phyloP scores from a whole-genome alignment of 129 eudicot genomes.

The Pseudognaphalium luteoalbum region DNA sequence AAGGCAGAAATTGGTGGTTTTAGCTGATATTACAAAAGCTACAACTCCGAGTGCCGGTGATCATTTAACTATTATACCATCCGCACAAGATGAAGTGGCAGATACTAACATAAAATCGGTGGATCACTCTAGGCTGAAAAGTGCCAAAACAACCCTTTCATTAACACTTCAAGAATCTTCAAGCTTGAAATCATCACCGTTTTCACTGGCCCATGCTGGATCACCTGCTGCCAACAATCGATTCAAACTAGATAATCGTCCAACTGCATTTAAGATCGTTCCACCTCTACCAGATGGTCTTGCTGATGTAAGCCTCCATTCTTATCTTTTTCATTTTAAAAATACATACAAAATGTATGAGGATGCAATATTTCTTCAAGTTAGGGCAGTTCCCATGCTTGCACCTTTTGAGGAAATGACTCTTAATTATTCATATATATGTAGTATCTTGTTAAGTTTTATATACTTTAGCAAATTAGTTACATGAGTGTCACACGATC shows the following conservation, averaged over 20 bases:
- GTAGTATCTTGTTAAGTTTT: too few species aligned
- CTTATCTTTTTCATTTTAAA: neutral
- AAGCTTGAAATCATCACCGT: conserved; percentile 49
- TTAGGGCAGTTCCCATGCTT: neutral
- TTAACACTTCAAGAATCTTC: conserved; percentile 38
- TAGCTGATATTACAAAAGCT: conserved; percentile 39
- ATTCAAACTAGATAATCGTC: conserved; percentile 91
- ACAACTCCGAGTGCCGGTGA: conserved; percentile 32
- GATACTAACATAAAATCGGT: conserved; percentile 32
- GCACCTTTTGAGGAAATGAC: too few species aligned
- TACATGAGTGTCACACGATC: neutral
- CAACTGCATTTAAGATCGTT: conserved; percentile 64
- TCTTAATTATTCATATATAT: too few species aligned
- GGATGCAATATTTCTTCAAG: neutral
- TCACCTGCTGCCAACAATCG: conserved; percentile 51
- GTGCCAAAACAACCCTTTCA: neutral
- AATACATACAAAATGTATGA: neutral
- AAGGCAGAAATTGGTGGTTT: conserved; percentile 50
- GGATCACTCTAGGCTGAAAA: conserved; percentile 27
- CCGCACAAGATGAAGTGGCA: conserved; percentile 36
- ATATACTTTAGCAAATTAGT: too few species aligned
- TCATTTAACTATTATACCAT: conserved; percentile 32
- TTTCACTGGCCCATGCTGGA: conserved; percentile 49
- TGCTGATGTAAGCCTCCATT: conserved; percentile 52
- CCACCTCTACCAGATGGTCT: conserved; percentile 74